Conservation (phyloP, 139 green algal genomes). For the Monoraphidium neglectum region DNA sequence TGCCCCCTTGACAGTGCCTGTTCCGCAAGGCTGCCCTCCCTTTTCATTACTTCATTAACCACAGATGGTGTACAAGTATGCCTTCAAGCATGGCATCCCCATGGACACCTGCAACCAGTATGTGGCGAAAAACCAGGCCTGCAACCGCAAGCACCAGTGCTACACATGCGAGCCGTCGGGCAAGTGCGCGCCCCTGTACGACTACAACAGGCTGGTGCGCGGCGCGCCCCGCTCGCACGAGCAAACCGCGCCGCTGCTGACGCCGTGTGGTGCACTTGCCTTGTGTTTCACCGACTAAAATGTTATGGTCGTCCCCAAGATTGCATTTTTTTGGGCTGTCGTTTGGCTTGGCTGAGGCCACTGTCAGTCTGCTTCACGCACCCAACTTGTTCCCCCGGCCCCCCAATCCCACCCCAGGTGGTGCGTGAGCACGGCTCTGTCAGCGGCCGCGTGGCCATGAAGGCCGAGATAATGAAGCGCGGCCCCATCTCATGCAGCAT, state of each 20-base stretch:
- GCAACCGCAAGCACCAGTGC: conserved; percentile 70
- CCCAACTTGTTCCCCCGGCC: no score
- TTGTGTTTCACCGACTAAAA: no score
- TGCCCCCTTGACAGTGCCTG: no score
- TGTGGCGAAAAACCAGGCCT: conserved; percentile 61
- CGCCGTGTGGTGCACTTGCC: no score
- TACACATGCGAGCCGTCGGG: conserved; percentile 36
- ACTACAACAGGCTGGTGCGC: conserved; percentile 68
- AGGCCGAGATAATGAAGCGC: conserved; percentile 80
- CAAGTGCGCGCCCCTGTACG: conserved; percentile 50
- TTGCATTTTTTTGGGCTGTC: no score
- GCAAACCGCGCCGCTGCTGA: no score
- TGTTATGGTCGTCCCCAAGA: no score
- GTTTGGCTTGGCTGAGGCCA: no score
- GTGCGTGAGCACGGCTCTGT: not conserved
- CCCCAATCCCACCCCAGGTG: no score
- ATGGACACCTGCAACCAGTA: conserved; percentile 78
- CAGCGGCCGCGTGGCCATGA: conserved; percentile 62
- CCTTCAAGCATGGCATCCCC: conserved; percentile 36
- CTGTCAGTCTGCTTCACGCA: no score
- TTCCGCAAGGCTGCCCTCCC: not conserved
- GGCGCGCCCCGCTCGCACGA: conserved; percentile 4
- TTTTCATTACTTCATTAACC: not conserved
- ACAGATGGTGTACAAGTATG: conserved; percentile 62
- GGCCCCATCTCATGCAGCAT: conserved; percentile 90